Conservation (phyloP, 140 eudicot species). For the Flaveria floridana region DNA sequence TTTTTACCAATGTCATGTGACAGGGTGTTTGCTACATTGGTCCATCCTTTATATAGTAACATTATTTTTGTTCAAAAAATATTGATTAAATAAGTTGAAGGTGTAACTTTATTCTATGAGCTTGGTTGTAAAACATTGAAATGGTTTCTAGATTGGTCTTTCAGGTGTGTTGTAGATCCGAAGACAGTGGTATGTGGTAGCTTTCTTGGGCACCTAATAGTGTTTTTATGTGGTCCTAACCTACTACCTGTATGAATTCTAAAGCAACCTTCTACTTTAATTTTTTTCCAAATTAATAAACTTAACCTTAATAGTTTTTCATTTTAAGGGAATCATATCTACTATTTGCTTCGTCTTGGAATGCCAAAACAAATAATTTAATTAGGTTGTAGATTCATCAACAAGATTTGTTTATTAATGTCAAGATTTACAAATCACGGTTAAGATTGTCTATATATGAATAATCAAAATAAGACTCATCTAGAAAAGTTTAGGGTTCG, state of each 20-base stretch:
- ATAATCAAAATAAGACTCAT: constrained; percentile 13
- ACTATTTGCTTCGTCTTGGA: constrained; percentile 38
- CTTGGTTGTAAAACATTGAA: constrained; percentile 30
- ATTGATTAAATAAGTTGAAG: constrained; percentile 9
- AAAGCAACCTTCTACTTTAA: constrained; percentile 9
- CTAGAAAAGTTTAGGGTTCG: background rate
- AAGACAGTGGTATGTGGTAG: constrained; percentile 56
- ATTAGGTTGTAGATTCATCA: constrained; percentile 24
- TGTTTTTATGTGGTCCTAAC: constrained; percentile 42
- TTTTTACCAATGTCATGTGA: too few relatives aligned
- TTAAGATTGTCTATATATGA: constrained; percentile 13
- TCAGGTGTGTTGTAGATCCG: constrained; percentile 67
- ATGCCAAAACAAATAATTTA: constrained; percentile 24
- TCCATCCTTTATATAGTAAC: too few relatives aligned
- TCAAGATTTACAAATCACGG: constrained; percentile 32
- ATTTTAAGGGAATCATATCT: constrained; percentile 34
- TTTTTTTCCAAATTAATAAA: background rate
- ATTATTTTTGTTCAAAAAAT: background rate
- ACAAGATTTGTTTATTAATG: constrained; percentile 19
- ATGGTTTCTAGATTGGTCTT: constrained; percentile 46
- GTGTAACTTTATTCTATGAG: constrained; percentile 26
- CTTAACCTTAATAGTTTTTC: background rate
- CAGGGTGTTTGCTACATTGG: too few relatives aligned
- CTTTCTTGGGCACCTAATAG: constrained; percentile 39
- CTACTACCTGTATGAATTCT: constrained; percentile 27